A percentile compares a stretch with the other conserved stretches of the same genome.
phyloP scores from a whole-genome alignment of 306 rosid species.

The Vigna nakashimae region DNA sequence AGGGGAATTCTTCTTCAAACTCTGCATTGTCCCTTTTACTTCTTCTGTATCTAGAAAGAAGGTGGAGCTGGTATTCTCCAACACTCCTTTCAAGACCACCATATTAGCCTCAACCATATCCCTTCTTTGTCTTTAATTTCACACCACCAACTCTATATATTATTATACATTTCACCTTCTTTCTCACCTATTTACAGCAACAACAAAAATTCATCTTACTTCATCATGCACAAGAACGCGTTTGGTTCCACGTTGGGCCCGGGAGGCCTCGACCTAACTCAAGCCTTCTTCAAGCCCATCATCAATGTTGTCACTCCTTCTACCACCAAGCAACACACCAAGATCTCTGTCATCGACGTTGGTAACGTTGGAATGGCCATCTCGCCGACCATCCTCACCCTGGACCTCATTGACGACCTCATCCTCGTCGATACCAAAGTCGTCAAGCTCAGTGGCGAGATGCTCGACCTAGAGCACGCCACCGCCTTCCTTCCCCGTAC shows the following conservation, averaged over 20 bases:
- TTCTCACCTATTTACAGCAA: background rate
- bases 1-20: background rate
- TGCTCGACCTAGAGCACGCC: constrained; percentile 91
- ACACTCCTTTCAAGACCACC: background rate
- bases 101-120: background rate
- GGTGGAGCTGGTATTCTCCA: too few relatives aligned
- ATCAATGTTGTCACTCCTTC: constrained; percentile 54
- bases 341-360: constrained; percentile 84
- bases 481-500: constrained; percentile 94
- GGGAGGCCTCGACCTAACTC: constrained; percentile 74
- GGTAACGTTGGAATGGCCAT: constrained; percentile 99
- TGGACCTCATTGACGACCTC: constrained; percentile 80
- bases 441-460: constrained; percentile 90
- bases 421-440: constrained; percentile 73
- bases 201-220: background rate
- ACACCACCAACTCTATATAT: background rate
- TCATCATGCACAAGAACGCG: constrained; percentile 61
- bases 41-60: background rate
- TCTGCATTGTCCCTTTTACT: background rate
- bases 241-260: constrained; percentile 74
- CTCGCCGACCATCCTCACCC: constrained; percentile 89
- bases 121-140: background rate
- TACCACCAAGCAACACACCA: constrained; percentile 61
- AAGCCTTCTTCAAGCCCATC: constrained; percentile 61
- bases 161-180: background rate